Percentiles rank a stretch among this genome's conserved stretches.
phyloP scores from a whole-genome alignment of 805 yeast species.

The Ogataea ramenticola region DNA sequence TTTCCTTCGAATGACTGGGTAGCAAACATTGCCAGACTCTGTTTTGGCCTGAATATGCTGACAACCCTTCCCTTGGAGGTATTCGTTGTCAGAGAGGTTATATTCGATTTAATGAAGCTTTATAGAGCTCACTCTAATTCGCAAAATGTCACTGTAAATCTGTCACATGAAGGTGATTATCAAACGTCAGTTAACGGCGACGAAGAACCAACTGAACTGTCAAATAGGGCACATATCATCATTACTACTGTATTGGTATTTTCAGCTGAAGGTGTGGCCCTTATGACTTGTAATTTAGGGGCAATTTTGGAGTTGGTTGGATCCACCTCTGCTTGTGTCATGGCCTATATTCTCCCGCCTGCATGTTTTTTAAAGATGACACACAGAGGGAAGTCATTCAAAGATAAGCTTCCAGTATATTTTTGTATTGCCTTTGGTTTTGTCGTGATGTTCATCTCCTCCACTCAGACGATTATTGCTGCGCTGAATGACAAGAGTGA shows the following conservation, averaged over 20 bases:
- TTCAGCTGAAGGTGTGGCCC: slow-evolving; percentile 65
- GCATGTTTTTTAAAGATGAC: slow-evolving; percentile 69
- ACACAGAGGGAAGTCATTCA: slow-evolving; percentile 29
- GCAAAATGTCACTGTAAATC: too few species aligned
- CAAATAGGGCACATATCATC: slow-evolving; percentile 45
- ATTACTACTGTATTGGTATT: slow-evolving; percentile 62
- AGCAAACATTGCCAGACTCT: slow-evolving; percentile 81
- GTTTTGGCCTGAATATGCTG: slow-evolving; percentile 88
- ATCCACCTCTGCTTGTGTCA: slow-evolving; percentile 83
- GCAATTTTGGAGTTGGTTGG: slow-evolving; percentile 86
- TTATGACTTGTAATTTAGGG: slow-evolving; percentile 82
- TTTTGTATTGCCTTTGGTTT: slow-evolving; percentile 66
- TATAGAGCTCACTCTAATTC: too few species aligned
- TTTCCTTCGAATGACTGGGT: slow-evolving; percentile 68
- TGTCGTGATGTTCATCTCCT: slow-evolving; percentile 72
- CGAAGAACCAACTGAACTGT: slow-evolving; percentile 16
- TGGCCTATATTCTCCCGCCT: slow-evolving; percentile 92
- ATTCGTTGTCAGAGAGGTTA: slow-evolving; percentile 82
- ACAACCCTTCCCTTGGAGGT: slow-evolving; percentile 89
- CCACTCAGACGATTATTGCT: slow-evolving; percentile 58
- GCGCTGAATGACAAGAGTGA: slow-evolving; percentile 31
- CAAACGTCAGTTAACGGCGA: slow-evolving; percentile 4
- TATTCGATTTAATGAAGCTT: slow-evolving; percentile 49
- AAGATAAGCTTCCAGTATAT: slow-evolving; percentile 49
- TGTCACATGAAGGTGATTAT: slow-evolving; percentile 3